Evolutionary conservation across 129 eudicot genomes (phyloP).

Genomic region (Daucus carota): DNA sequence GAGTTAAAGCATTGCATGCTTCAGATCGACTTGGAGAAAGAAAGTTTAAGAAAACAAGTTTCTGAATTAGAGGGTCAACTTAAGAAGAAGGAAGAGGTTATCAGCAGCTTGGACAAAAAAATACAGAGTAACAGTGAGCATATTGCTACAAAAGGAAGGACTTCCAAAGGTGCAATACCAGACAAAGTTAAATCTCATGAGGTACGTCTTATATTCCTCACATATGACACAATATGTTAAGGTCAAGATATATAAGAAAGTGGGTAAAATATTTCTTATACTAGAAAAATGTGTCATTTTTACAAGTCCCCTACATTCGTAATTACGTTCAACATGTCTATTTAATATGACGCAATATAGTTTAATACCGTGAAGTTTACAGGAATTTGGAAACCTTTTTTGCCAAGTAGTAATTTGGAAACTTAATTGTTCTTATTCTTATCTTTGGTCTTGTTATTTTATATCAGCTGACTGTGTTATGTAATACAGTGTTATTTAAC

Average conservation of each 20-base stretch:
- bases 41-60: conserved; percentile 42
- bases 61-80: conserved; percentile 33
- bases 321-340: background rate
- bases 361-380: background rate
- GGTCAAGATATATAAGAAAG: background rate
- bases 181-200: conserved; percentile 20
- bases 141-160: conserved; percentile 3
- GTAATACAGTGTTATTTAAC: background rate
- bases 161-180: conserved; percentile 13
- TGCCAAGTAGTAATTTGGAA: no score
- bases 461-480: background rate
- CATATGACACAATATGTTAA: background rate
- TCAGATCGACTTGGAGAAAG: conserved; percentile 48
- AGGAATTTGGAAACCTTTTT: no score
- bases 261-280: background rate
- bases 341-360: background rate
- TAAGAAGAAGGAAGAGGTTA: conserved; percentile 30
- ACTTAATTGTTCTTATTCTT: background rate
- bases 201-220: conserved; percentile 23
- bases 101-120: conserved; percentile 14
- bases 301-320: background rate
- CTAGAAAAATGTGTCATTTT: background rate
- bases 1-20: conserved; percentile 36
- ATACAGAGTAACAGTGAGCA: conserved; percentile 8
- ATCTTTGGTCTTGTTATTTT: background rate